Evolutionary conservation across 1,284 basidiomycete genomes (phyloP), one percentile per base, ranked within the genome.

Genomic region (Cyathus olla): DNA sequence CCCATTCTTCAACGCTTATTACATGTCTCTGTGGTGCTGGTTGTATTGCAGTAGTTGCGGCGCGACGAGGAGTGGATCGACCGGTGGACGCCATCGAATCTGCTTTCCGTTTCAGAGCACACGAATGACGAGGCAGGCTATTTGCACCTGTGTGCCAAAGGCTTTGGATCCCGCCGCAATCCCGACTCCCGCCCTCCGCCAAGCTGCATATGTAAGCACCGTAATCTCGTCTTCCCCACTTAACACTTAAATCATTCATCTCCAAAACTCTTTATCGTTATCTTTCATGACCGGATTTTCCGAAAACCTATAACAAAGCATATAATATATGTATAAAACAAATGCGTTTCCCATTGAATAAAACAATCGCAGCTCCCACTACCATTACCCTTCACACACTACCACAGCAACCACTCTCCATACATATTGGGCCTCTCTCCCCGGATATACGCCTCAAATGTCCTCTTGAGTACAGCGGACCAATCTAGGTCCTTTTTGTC

Each of bases 1-100:
- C 95, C 96, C 96, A 98, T 79, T 97, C 94, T 73, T 97, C 95
- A 6, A 96, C 83, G 47, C 80, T 88, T 39, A 92, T 71, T 2
- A 56, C 35, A 29, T 51, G 37, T 39, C 56, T 50, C 10, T 24
- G 48, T 11, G 66, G 62, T 46, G 56, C 66, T 9, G 65, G 44
- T 47, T 57, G 65, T n/a, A 9, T 19, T n/a, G 44, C 24, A 2
- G 68, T 60, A 17, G 63, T 54, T 15, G 4, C 11, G n/a, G 11
- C 48, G 27, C 48, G 48, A 28, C 48, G 48, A 26, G 17, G 22
- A 50, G 48, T 26, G 17, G 21, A 19, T 8, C 48, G 48, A 50
- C 27, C 27, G 8, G 48, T 22, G 9, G 48, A 46, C n/a, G 44
- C 19, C 44, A 46, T 46, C 44, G 44, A 35, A 35, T 35, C n/a